Base-by-base conservation (phyloP, 73 alveolate species). In the Paramecium caudatum region DNA sequence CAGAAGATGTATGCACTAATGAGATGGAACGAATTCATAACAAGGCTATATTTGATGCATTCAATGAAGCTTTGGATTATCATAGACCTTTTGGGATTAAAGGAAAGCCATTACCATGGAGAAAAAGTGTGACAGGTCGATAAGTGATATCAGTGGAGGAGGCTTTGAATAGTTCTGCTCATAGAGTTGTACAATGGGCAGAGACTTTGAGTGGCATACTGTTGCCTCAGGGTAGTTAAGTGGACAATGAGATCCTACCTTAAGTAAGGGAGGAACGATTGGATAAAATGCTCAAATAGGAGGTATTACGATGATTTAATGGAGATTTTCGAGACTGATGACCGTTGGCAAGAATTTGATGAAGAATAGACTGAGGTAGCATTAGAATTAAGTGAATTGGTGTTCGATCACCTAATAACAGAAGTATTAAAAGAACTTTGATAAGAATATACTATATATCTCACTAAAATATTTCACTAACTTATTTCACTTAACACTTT, bases 81-180 rank as follows among this genome's bases (percentile, higher is more conserved):
- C 82, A 82, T 46, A 37, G 99, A 39, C 97, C 97, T 34, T 96
- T 91, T 83, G 99, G 99, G 5, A 90, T 94, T 30, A 91, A 93
- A 74, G 99, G 99, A 1, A 94, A 96, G 16, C 99, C 99, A 6
- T 74, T 94, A 46, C 98, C 99, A 33, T 96, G 99, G 98, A 87
- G 94, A 48, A 91, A 63, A 45, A 17, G 68, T 21, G 93, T 90
- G 4, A 85, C 46, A 15, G 19, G 70, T 61, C 21, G 80, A 15
- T 21, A 62, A 34, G 50, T 47, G 17, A 86, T 49, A 25, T 61
- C 19, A 17, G 55, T 68, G 16, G 82, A 46, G 39, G 61, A 62
- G 12, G 34, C 87, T 4, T 48, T 46, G 4, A 91, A 82, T 90
- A 46, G 27, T 33, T 36, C 90, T 5, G 34, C 61, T 4, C 15